These are phyloP conservation scores for Leucogyrophana mollusca DNA, from an alignment of 768 basidiomycete genomes.

Conservation along the genomic window DNA sequence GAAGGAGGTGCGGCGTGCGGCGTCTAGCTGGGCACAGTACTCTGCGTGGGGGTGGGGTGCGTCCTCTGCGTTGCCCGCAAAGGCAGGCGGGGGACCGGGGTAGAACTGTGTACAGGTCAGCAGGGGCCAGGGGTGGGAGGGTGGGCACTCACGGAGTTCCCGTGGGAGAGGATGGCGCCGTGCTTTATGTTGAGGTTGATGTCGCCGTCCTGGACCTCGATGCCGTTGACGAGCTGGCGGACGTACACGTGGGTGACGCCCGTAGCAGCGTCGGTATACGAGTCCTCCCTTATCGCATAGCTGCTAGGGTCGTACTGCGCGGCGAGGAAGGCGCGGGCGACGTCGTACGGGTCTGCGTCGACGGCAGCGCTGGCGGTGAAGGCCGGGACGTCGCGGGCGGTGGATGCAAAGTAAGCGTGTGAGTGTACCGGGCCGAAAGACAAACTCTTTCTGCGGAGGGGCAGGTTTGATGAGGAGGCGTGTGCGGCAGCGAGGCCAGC, in stretches of 20 bases:
- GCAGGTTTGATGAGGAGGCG: constrained; percentile 5
- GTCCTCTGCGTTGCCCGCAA: constrained; percentile 27
- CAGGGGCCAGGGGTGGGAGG: constrained; percentile 7
- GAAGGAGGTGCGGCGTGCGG: constrained; percentile 25
- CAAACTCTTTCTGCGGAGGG: constrained; percentile 72
- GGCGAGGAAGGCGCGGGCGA: constrained; percentile 62
- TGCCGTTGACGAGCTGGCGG: constrained; percentile 78
- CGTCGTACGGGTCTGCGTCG: constrained; percentile 49
- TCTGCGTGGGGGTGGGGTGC: constrained; percentile 47
- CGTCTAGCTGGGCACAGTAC: constrained; percentile 46
- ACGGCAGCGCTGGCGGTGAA: constrained; percentile 27
- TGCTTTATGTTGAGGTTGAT: constrained; percentile 92
- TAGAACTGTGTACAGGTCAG: constrained; percentile 58
- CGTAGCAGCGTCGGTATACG: constrained; percentile 83
- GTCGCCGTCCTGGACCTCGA: constrained; percentile 89
- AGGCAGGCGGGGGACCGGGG: constrained; percentile 53
- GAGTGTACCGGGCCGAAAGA: constrained; percentile 83
- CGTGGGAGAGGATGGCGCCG: constrained; percentile 81
- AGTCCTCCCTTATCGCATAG: constrained; percentile 73
- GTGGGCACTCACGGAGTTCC: constrained; percentile 67
- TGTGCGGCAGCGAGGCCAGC: constrained; percentile 63
- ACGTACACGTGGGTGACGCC: constrained; percentile 90
- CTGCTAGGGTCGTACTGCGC: constrained; percentile 35
- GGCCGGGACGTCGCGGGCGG: constrained; percentile 39
- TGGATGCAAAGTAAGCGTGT: constrained; percentile 65